Base-by-base conservation (phyloP, 164 flowering plant species). In the Aristolochia californica region DNA sequence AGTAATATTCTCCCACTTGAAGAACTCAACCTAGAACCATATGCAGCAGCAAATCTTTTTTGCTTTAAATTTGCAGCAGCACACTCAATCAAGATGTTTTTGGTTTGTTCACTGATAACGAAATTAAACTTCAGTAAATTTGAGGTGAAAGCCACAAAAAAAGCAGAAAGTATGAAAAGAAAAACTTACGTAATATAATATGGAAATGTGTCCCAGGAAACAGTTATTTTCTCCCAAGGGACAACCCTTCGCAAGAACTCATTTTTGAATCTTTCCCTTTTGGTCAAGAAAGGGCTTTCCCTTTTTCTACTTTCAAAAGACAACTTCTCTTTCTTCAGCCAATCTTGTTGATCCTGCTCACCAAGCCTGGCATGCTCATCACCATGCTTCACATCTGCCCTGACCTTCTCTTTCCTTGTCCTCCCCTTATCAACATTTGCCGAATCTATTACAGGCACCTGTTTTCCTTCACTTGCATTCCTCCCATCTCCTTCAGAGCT, bases 161-260 rank as follows among this genome's bases (percentile, higher is more conserved):
- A 43, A 22, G 17, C 22, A 38, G 43, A 24, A 14, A 61, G 16
- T 5, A 17, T 60, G 48, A 20, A 43, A 28, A 13, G 48, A 0
- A 63, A 66, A 61, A 61, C 63, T 74, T 82, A 94, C 99, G 88
- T 74, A 43, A 94, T 72, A 69, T 77, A 74, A 59, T 90, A 94
- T 18, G 99, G 99, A 69, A 94, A 94, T 28, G 81, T 81, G 20
- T 90, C 96, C 99, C 95, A 94, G 20, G 99, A 83, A 53, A 94
- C 81, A 0, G 79, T 70, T 58, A 88, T 83, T 55, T 86, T 88
- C 77, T 94, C 97, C 95, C 96, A 90, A 1, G 96, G 93, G 69
- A 88, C 78, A 68, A 94, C 55, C 74, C 90, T 81, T 58, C 87
- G 77, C 74, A 78, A 65, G 61, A 94, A 81, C 68, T 86, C 99